phyloP scores from a whole-genome alignment of 1,284 basidiomycete species.

The Cryptococcus sp. region DNA sequence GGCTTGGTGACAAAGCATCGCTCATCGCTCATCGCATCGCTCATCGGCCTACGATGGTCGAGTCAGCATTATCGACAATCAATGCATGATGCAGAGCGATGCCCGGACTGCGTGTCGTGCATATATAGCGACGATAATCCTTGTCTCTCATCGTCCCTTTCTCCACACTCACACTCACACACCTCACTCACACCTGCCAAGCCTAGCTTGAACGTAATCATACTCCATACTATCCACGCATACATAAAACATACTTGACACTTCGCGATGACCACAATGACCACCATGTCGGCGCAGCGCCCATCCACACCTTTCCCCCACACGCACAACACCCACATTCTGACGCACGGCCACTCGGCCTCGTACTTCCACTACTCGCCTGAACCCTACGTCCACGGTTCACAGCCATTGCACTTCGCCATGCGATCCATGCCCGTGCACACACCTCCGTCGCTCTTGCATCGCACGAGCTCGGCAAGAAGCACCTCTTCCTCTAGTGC shows the following conservation, averaged over 20 bases:
- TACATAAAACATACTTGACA: neutral
- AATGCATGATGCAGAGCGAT: no score
- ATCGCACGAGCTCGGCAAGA: constrained; percentile 14
- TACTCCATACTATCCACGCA: neutral
- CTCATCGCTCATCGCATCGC: no score
- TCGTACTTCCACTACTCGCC: constrained; percentile 14
- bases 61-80: no score
- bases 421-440: constrained; percentile 30
- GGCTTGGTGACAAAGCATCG: no score
- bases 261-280: constrained; percentile 14
- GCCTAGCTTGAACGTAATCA: neutral
- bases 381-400: constrained; percentile 14
- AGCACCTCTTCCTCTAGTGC: constrained; percentile 8
- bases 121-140: no score
- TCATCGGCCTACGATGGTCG: no score
- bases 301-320: constrained; percentile 34
- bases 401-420: constrained; percentile 40
- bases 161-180: no score
- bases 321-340: constrained; percentile 13
- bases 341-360: constrained; percentile 12
- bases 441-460: constrained; percentile 39
- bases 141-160: no score
- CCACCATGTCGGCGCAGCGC: constrained; percentile 13
- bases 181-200: no score
- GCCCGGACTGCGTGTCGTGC: no score